These are phyloP conservation scores for Cladosporium sp. DNA, from an alignment of 2,329 filamentous ascomycete species.

Conservation along the genomic window DNA sequence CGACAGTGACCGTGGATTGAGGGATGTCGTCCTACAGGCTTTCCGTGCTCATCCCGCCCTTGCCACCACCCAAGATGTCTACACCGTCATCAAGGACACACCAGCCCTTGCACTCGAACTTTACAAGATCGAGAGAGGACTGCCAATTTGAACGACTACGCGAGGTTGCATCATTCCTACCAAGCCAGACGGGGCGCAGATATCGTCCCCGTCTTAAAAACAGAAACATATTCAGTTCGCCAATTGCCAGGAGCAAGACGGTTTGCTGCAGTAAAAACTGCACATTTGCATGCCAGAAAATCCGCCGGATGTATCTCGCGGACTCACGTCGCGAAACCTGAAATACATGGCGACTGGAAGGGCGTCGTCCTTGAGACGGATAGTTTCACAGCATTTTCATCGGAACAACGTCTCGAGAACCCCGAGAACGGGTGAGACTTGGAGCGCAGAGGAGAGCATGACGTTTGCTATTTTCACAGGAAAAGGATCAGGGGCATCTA, in stretches of 20 bases:
- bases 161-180: not conserved
- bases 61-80: conserved; percentile 48
- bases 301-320: not conserved
- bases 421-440: not conserved
- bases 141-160: conserved; percentile 33
- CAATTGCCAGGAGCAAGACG: not conserved
- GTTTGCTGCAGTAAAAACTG: not conserved
- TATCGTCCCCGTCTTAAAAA: not conserved
- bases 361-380: not conserved
- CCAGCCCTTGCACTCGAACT: conserved; percentile 51
- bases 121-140: conserved; percentile 49
- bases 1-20: conserved; percentile 50
- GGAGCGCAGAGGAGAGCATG: not conserved
- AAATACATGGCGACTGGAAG: not conserved
- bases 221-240: not conserved
- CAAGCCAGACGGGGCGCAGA: not conserved
- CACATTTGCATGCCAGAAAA: not conserved
- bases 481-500: not conserved
- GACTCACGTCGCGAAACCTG: not conserved
- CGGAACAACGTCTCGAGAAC: not conserved
- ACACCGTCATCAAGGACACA: conserved; percentile 45
- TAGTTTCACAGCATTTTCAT: not conserved
- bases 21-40: conserved; percentile 49
- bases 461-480: not conserved
- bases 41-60: conserved; percentile 50